These are phyloP conservation scores for Metschnikowia kunwiensis DNA, from an alignment of 805 yeast genomes.

Conservation along the genomic window DNA sequence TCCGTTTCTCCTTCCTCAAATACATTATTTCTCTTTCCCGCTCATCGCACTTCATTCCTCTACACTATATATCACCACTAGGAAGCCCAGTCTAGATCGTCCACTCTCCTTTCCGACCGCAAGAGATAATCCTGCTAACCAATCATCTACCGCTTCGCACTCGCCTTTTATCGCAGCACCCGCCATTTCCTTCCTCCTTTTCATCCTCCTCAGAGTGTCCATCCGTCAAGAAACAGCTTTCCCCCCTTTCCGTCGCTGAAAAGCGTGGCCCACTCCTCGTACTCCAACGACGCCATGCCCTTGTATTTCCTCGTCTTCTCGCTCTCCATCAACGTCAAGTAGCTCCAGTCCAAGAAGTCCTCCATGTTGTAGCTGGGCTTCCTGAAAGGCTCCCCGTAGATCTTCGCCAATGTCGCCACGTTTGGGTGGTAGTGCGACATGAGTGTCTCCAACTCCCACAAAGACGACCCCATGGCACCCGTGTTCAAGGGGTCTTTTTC, in stretches of 20 bases:
- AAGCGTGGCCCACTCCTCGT: conserved; percentile 48
- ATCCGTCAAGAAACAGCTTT: conserved; percentile 17
- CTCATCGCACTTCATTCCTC: too few species aligned
- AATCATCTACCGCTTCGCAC: too few species aligned
- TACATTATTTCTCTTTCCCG: too few species aligned
- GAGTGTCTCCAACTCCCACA: conserved; percentile 87
- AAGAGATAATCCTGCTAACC: too few species aligned
- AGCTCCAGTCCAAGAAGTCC: conserved; percentile 92
- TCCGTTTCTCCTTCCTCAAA: too few species aligned
- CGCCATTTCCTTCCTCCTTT: too few species aligned
- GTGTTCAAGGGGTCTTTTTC: conserved; percentile 78
- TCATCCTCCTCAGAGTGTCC: conserved; percentile 15
- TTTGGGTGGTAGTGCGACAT: conserved; percentile 92
- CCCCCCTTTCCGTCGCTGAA: conserved; percentile 22
- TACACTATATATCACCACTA: too few species aligned
- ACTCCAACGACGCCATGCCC: conserved; percentile 76
- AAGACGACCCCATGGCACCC: conserved; percentile 75
- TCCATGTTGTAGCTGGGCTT: conserved; percentile 87
- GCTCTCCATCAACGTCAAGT: conserved; percentile 58
- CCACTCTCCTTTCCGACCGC: too few species aligned
- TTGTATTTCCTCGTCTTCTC: conserved; percentile 65
- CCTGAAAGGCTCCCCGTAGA: conserved; percentile 84
- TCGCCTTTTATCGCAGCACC: too few species aligned
- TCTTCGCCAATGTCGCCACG: conserved; percentile 85
- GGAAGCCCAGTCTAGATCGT: too few species aligned